Evolutionary conservation across 2,329 filamentous ascomycete genomes (phyloP), one percentile per base, ranked within the genome.

Genomic region (Sporothrix variecibatus): DNA sequence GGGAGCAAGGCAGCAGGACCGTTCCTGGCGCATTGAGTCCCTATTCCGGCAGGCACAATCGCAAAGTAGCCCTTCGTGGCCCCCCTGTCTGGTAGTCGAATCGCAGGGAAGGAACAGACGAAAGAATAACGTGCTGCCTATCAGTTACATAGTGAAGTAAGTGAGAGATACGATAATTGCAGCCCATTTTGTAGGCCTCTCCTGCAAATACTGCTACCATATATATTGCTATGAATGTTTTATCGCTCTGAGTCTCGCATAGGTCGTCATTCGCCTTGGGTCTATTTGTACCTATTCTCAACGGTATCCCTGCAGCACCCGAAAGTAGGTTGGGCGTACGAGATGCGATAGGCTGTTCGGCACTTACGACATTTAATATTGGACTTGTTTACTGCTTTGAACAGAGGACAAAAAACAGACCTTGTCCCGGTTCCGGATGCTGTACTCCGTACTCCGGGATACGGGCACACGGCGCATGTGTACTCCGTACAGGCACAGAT

Each of bases 41-140:
- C 38, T 46, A 20, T 67, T 28, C n/a, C 62, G 62, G 38, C 38
- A 67, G 62, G 62, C 62, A 67, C 11, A n/a, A 17, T 67, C 38
- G 62, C 38, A 12, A 38, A 9, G 28, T 67, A 43, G 62, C n/a
- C n/a, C n/a, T 15, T 46, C 12, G 38, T 38, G 34, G 4, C 60
- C 23, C 23, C 34, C 62, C 38, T n/a, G 3, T 65, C 38, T 43
- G 34, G 23, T 43, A 2, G 62, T 3, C 38, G 62, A 12, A 26
- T 26, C 2, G 62, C 60, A 64, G 34, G 34, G 60, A 43, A 65
- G 34, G 60, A 26, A 40, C n/a, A 65, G 34, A 26, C 34, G 1
- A 23, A 26, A 43, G 60, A 38, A 43, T n/a, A 65, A 43, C n/a
- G 38, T 38, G 56, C 9, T 15, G 60, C 34, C 9, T 17, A 4